Evolutionary conservation across 352 stramenopile species (phyloP), one percentile per base, ranked within the genome.

Genomic region (Plasmopara muralis): DNA sequence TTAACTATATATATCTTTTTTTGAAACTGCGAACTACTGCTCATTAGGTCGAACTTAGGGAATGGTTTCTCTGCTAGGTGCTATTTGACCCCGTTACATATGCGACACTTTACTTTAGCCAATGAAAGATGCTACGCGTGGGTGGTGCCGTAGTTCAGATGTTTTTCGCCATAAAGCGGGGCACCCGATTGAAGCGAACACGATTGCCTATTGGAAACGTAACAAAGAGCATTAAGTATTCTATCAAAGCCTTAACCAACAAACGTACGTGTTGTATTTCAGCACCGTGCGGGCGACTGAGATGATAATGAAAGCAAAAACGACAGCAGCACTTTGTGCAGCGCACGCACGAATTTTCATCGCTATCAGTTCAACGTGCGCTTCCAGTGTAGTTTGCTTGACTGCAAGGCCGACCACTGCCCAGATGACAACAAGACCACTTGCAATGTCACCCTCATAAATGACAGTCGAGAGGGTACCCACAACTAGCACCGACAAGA

Each of bases 371-470:
- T 80, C 57, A 10, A 69, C 65, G 9, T 50, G 43, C 7, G 58
- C 28, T 48, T 85, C 66, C 42, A 89, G 44, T 5, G 72, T 47
- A 13, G 77, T 70, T 60, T 63, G 68, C 60, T 87, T 87, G 37
- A 66, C 39, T 1, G 69, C 71, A 38, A 91, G 56, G 5, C 64
- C 77, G 6, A 80, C 49, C 25, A 89, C 52, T 6, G 80, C 66
- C 80, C 80, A 91, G 41, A 89, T 73, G 14, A 60, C 75, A 35
- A 89, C 76, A 4, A 74, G 46, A 4, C 61, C 76, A 45, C 85
- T 87, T n/a, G 69, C 71, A 6, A 86, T 44, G 29, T 89, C 76
- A 4, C 60, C 55, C 13, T 73, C 68, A 44, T 72, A 90, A 33
- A 88, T 70, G 38, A 86, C 59, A 4, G 72, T 63, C 2, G 58